These are phyloP conservation scores for Oryza glaberrima DNA, from an alignment of 176 grass and related monocot species.

Conservation along the genomic window DNA sequence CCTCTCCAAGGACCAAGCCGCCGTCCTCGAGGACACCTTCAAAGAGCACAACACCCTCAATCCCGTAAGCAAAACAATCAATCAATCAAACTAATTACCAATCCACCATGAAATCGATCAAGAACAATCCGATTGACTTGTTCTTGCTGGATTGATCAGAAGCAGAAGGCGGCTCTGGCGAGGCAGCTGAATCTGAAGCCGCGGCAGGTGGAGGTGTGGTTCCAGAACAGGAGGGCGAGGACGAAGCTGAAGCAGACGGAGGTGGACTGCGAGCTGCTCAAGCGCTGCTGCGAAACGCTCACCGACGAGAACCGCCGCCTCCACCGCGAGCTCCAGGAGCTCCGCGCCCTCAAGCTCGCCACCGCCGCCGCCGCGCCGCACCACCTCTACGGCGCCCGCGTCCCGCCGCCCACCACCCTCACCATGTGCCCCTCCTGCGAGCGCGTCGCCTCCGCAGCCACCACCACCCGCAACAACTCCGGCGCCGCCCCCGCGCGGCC, in stretches of 20 bases:
- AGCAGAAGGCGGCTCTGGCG: conserved; percentile 86
- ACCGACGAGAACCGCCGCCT: conserved; percentile 81
- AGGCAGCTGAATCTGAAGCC: conserved; percentile 77
- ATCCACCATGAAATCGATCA: too few relatives aligned
- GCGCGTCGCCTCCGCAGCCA: conserved; percentile 36
- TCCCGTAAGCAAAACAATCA: too few relatives aligned
- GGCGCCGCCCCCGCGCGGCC: conserved; percentile 6
- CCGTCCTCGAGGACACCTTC: too few relatives aligned
- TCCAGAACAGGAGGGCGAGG: conserved; percentile 91
- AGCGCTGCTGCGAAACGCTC: conserved; percentile 75
- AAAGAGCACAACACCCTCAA: too few relatives aligned
- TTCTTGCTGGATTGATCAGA: conserved; percentile 37
- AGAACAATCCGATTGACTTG: neutral
- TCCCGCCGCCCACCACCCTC: conserved; percentile 85
- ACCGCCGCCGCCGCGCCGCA: conserved; percentile 32
- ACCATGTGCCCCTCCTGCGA: conserved; percentile 93
- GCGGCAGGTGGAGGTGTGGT: conserved; percentile 95
- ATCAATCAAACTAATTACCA: too few relatives aligned
- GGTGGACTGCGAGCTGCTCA: conserved; percentile 85
- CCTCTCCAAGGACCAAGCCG: too few relatives aligned
- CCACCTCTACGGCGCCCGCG: conserved; percentile 52
- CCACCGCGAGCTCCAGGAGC: conserved; percentile 83
- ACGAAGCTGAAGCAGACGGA: conserved; percentile 98
- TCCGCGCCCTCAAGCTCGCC: conserved; percentile 78
- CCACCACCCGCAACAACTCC: neutral